Conservation (phyloP, 2,329 filamentous ascomycete genomes). For the Cytospora paraplurivora region DNA sequence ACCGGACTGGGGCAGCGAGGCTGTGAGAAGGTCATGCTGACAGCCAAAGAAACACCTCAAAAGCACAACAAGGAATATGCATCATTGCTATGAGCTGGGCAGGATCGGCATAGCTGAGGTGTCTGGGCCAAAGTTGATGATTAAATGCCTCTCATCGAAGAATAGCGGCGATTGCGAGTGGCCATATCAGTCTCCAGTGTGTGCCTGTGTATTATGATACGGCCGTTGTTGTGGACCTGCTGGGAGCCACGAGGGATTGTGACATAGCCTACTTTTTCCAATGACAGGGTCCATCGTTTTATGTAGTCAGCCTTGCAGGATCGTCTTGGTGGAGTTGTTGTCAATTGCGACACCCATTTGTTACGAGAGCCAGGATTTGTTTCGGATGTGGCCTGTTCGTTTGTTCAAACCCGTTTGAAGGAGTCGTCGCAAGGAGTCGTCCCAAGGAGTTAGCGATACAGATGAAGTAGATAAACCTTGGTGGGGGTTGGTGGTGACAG, state of each 20-base stretch:
- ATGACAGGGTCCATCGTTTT: background rate
- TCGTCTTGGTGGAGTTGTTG: background rate
- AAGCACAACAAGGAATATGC: background rate
- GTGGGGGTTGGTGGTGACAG: slow-evolving; percentile 13
- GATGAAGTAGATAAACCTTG: background rate
- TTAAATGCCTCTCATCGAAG: slow-evolving; percentile 2
- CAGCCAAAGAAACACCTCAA: background rate
- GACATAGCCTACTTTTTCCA: background rate
- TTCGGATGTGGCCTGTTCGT: slow-evolving; percentile 22
- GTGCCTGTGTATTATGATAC: background rate
- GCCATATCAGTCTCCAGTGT: background rate
- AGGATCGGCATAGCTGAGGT: slow-evolving; percentile 15
- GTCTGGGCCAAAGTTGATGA: slow-evolving; percentile 11
- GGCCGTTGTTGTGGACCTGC: background rate
- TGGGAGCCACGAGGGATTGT: background rate
- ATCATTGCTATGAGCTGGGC: slow-evolving; percentile 19
- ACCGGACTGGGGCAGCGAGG: slow-evolving; percentile 19
- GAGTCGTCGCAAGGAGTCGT: background rate
- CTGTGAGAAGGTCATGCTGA: slow-evolving; percentile 25
- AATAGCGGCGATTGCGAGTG: background rate
- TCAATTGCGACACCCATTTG: slow-evolving; percentile 6
- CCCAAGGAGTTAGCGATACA: background rate
- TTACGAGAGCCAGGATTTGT: slow-evolving; percentile 18
- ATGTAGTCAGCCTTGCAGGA: background rate
- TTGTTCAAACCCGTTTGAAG: slow-evolving; percentile 20